phyloP scores from a whole-genome alignment of 805 yeast genomes.

The Kuraishia molischiana region DNA sequence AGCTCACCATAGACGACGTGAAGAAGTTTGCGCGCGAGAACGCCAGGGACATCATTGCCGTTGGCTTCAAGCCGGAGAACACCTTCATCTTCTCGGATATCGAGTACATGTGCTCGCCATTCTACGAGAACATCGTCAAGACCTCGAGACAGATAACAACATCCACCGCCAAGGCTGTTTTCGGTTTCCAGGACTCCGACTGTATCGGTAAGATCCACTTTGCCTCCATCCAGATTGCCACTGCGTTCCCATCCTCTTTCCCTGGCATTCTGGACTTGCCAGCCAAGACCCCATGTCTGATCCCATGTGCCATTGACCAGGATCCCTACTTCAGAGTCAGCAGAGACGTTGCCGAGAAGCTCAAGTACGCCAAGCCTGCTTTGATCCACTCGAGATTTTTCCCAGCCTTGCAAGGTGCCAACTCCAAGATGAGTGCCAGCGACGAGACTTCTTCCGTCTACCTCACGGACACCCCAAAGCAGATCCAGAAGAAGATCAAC shows the following conservation, averaged over 20 bases:
- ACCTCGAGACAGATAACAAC: conserved; percentile 92
- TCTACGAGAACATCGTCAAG: conserved; percentile 90
- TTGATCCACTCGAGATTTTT: conserved; percentile 90
- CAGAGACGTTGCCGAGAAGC: conserved; percentile 93
- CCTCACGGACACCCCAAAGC: conserved; percentile 91
- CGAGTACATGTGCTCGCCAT: conserved; percentile 85
- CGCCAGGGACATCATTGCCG: conserved; percentile 87
- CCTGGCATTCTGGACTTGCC: conserved; percentile 87
- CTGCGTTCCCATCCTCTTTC: conserved; percentile 93
- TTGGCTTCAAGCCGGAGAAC: conserved; percentile 90
- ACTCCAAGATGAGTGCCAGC: conserved; percentile 95
- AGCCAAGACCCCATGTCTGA: conserved; percentile 86
- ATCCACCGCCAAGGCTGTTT: conserved; percentile 94
- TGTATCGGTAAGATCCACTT: conserved; percentile 92
- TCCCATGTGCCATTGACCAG: conserved; percentile 98
- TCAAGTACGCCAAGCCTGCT: conserved; percentile 85
- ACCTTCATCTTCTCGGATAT: conserved; percentile 93
- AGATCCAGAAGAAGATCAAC: conserved; percentile 88
- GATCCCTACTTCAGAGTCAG: conserved; percentile 97
- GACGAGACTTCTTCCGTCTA: conserved; percentile 86
- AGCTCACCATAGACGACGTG: conserved; percentile 82
- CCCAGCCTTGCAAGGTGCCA: conserved; percentile 96
- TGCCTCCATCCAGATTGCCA: conserved; percentile 92
- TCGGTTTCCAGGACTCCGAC: conserved; percentile 92
- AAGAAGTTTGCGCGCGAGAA: conserved; percentile 71